Percentiles rank a stretch among this genome's conserved stretches.
Evolutionary conservation across 2,329 filamentous ascomycete species (phyloP).

Genomic region (Xylaria sp.): DNA sequence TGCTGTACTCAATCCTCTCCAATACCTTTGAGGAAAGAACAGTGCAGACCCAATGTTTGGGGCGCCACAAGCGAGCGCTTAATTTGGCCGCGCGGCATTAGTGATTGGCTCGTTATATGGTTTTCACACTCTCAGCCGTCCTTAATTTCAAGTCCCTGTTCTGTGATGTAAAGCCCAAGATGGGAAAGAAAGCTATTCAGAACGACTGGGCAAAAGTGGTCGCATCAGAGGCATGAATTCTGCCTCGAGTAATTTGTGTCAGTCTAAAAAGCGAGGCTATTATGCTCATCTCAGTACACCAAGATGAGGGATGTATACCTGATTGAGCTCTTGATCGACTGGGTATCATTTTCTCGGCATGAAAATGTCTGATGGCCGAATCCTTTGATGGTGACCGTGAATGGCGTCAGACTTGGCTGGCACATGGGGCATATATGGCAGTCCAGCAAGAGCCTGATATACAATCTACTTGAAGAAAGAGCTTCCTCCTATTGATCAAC

Average conservation of each 20-base stretch:
- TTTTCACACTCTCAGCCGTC: slow-evolving; percentile 15
- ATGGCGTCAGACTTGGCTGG: not conserved
- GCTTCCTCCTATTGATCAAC: not conserved
- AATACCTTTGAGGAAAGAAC: slow-evolving; percentile 3
- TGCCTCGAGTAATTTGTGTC: no score
- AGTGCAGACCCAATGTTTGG: slow-evolving; percentile 15
- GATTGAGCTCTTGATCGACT: not conserved
- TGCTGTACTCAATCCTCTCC: not conserved
- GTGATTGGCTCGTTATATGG: slow-evolving; percentile 14
- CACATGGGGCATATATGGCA: not conserved
- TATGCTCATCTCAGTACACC: not conserved
- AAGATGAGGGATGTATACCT: not conserved
- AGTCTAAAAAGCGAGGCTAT: not conserved
- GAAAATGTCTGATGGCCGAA: not conserved
- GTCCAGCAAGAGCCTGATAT: slow-evolving; percentile 1
- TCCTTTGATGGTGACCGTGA: not conserved
- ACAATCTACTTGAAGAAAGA: not conserved
- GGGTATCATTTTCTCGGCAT: not conserved
- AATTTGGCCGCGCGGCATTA: slow-evolving; percentile 7
- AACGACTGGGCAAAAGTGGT: not conserved
- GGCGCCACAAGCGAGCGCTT: slow-evolving; percentile 17
- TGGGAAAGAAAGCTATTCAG: not conserved
- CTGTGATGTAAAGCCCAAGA: not conserved
- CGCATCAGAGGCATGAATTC: not conserved
- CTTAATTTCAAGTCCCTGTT: not conserved